Conservation (phyloP, 2,329 filamentous ascomycete genomes). For the Pseudogymnoascus sp. region DNA sequence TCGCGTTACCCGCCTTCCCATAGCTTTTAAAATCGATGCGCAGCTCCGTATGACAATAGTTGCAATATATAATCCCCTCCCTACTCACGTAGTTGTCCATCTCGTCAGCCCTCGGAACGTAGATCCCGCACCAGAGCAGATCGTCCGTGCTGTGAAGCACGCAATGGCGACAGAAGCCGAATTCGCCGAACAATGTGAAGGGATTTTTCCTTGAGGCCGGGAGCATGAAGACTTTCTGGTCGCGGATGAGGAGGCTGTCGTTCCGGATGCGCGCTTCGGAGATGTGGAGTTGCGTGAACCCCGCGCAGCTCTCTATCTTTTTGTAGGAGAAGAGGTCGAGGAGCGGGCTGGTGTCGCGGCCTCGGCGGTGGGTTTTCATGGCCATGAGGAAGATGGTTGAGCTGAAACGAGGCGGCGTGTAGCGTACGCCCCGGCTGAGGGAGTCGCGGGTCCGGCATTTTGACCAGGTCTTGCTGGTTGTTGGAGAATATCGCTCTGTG, state of each 20-base stretch:
- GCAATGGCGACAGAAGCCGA: constrained; percentile 13
- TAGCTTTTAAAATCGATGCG: constrained; percentile 16
- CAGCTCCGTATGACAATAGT: constrained; percentile 13
- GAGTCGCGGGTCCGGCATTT: constrained; percentile 11
- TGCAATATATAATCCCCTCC: constrained; percentile 14
- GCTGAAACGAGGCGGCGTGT: constrained; percentile 8
- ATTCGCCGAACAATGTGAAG: constrained; percentile 2
- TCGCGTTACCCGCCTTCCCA: constrained; percentile 11
- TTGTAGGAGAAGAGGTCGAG: constrained; percentile 2
- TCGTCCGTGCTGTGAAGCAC: neutral
- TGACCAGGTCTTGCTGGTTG: neutral
- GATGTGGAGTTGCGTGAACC: constrained; percentile 9
- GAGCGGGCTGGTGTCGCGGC: constrained; percentile 5
- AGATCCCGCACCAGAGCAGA: constrained; percentile 9
- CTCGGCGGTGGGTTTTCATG: constrained; percentile 16
- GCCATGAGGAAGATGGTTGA: constrained; percentile 16
- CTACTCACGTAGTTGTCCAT: constrained; percentile 12
- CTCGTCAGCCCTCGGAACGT: constrained; percentile 3
- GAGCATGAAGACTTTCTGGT: constrained; percentile 16
- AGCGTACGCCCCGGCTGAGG: neutral
- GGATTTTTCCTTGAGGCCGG: constrained; percentile 9
- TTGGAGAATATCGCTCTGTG: neutral
- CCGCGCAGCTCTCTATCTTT: neutral
- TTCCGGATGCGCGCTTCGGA: constrained; percentile 13
- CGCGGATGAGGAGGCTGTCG: constrained; percentile 14